Conservation (phyloP, 1,284 basidiomycete species). For the Rugosomyces carneus region DNA sequence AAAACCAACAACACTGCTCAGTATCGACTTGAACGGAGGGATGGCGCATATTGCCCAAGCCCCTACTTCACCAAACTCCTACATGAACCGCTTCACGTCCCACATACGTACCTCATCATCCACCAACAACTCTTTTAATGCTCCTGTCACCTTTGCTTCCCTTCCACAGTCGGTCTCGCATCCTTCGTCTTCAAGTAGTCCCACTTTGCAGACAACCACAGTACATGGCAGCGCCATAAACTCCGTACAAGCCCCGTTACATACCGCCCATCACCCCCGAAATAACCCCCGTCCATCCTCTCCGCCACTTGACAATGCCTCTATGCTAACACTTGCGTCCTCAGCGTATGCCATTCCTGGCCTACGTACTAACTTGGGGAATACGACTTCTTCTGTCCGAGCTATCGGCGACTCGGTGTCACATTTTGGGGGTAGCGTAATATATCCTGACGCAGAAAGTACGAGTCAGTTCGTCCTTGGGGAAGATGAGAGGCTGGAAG, state of each 20-base stretch:
- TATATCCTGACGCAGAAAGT: slow-evolving; percentile 55
- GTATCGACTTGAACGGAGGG: slow-evolving; percentile 74
- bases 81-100: slow-evolving; percentile 38
- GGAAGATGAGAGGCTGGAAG: slow-evolving; percentile 57
- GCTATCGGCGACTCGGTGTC: slow-evolving; percentile 62
- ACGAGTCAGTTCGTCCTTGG: slow-evolving; percentile 59
- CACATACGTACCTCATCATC: slow-evolving; percentile 58
- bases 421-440: slow-evolving; percentile 53
- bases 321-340: slow-evolving; percentile 86
- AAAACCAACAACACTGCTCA: slow-evolving; percentile 91
- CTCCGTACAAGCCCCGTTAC: slow-evolving; percentile 74
- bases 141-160: slow-evolving; percentile 65
- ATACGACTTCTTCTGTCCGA: slow-evolving; percentile 44
- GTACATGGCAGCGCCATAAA: slow-evolving; percentile 20
- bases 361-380: slow-evolving; percentile 32
- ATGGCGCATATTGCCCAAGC: slow-evolving; percentile 91
- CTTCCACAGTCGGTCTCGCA: slow-evolving; percentile 51
- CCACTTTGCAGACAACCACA: slow-evolving; percentile 18
- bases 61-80: slow-evolving; percentile 53
- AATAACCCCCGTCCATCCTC: slow-evolving; percentile 92
- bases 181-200: slow-evolving; percentile 36
- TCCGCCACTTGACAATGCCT: slow-evolving; percentile 88
- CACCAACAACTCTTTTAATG: slow-evolving; percentile 38
- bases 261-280: slow-evolving; percentile 86
- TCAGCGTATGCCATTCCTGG: slow-evolving; percentile 78